A percentile compares a stretch with the other conserved stretches of the same genome.
These are phyloP conservation scores for Cercospora brassicicola DNA, from an alignment of 2,329 filamentous ascomycete species.

Conservation along the genomic window DNA sequence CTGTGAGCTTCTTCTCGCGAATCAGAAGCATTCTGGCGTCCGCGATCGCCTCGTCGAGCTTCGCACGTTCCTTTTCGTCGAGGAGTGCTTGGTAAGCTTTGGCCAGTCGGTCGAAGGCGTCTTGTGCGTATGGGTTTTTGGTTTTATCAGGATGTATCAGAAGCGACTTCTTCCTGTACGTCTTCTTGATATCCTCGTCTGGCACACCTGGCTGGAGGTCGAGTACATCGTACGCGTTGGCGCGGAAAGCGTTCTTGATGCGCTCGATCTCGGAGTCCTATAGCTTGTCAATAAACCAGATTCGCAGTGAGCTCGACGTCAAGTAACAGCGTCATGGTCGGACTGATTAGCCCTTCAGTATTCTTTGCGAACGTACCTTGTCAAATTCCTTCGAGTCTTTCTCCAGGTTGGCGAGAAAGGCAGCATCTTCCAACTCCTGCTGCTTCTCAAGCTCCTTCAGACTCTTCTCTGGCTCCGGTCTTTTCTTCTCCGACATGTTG, in stretches of 20 bases:
- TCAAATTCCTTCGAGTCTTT: conserved; percentile 85
- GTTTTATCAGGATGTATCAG: conserved; percentile 99
- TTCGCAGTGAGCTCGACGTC: too few relatives aligned
- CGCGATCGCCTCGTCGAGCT: conserved; percentile 90
- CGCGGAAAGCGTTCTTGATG: conserved; percentile 85
- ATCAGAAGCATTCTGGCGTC: conserved; percentile 94
- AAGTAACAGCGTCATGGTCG: not conserved
- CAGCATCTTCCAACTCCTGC: conserved; percentile 56
- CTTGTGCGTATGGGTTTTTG: conserved; percentile 81
- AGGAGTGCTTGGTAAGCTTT: conserved; percentile 89
- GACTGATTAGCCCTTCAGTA: not conserved
- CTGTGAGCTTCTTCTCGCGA: conserved; percentile 88
- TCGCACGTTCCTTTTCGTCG: conserved; percentile 86
- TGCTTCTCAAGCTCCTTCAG: conserved; percentile 36
- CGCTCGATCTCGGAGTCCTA: conserved; percentile 95
- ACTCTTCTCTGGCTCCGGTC: conserved; percentile 30
- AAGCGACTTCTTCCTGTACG: conserved; percentile 96
- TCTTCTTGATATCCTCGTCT: conserved; percentile 91
- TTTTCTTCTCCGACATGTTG: conserved; percentile 13
- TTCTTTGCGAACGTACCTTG: conserved; percentile 60
- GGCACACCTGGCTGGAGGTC: conserved; percentile 93
- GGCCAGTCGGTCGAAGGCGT: conserved; percentile 94
- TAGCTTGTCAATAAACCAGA: too few relatives aligned
- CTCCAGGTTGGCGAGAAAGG: conserved; percentile 78
- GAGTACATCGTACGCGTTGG: conserved; percentile 85